Conservation (phyloP, 1,284 basidiomycete species). For the Sporisorium scitamineum region DNA sequence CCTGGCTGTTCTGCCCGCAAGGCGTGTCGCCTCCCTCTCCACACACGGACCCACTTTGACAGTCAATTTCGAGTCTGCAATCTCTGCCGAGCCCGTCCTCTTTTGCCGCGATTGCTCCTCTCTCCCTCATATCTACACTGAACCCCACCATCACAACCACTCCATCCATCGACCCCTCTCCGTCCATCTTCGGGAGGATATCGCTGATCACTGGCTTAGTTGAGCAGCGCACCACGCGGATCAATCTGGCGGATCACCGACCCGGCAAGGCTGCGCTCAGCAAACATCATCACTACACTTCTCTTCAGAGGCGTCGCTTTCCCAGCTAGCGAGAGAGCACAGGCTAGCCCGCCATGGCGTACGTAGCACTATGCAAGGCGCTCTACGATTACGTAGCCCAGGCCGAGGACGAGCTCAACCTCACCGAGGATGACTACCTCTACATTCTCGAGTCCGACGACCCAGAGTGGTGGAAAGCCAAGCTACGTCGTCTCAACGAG, state of each 20-base stretch:
- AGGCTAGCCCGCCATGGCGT: slow-evolving; percentile 55
- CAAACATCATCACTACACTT: neutral
- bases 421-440: slow-evolving; percentile 65
- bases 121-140: neutral
- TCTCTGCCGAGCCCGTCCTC: slow-evolving; percentile 5
- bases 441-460: slow-evolving; percentile 68
- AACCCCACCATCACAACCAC: neutral
- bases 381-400: slow-evolving; percentile 68
- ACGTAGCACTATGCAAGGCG: slow-evolving; percentile 64
- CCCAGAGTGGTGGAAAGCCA: slow-evolving; percentile 67
- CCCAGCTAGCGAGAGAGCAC: neutral
- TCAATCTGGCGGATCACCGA: neutral
- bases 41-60: neutral
- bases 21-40: too few species aligned
- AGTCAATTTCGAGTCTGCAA: neutral
- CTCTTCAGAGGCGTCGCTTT: neutral
- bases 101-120: neutral
- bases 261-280: slow-evolving; percentile 1
- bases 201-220: neutral
- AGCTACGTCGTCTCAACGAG: slow-evolving; percentile 49
- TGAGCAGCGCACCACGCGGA: neutral
- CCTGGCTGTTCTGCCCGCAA: neutral
- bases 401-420: slow-evolving; percentile 66
- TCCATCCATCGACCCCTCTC: too few species aligned
- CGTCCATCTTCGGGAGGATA: neutral